Base-by-base conservation (phyloP, 2,329 filamentous ascomycete genomes). In the Zymoseptoria crescenta region DNA sequence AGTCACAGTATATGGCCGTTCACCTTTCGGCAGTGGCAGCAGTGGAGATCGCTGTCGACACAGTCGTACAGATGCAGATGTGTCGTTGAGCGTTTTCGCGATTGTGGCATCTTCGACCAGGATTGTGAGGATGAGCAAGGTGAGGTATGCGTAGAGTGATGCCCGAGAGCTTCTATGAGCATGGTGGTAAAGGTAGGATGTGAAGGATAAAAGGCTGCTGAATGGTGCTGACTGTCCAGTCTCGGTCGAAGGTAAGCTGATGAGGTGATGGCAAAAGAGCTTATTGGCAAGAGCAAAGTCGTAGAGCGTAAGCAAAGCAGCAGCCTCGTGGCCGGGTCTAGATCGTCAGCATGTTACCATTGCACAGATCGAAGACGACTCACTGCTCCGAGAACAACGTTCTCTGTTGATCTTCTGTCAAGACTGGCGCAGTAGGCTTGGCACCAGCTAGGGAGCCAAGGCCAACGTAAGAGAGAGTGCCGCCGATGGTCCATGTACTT, bases 271-370 rank as follows among this genome's bases (percentile, higher is more conserved):
- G 73, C 90, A 93, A 74, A 99, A 97, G 8, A 96, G 80, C 75
- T 96, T 97, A 77, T 97, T 99, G 35, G 92, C 88, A 70, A 96
- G 88, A 2, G 87, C 86, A 72, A 97, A 97, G 72, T 97, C 94
- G 72, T 97, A 99, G 0, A 90, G 87, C 0, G 91, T 87, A 35
- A 99, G 80, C 3, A 97, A 76, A 2, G 95, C 80, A 4, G 92
- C 86, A 16, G 91, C 88, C 72, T 92, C 86, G 59, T 86, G 82
- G 2, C 86, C 85, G 1, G 94, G 94, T 65, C 91, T 95, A 65
- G 53, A 57, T 64, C 45, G 64, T 73, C 55, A 63, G 64, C 30
- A 29, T 50, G 49, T 49, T 30, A 48, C 16, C 29, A 53, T 52
- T 35, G n/a, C 41, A 19, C 1, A 3, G 35, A 8, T 48, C 9